Base-by-base conservation (phyloP, 129 eudicot species). In the Flaveria linearis region DNA sequence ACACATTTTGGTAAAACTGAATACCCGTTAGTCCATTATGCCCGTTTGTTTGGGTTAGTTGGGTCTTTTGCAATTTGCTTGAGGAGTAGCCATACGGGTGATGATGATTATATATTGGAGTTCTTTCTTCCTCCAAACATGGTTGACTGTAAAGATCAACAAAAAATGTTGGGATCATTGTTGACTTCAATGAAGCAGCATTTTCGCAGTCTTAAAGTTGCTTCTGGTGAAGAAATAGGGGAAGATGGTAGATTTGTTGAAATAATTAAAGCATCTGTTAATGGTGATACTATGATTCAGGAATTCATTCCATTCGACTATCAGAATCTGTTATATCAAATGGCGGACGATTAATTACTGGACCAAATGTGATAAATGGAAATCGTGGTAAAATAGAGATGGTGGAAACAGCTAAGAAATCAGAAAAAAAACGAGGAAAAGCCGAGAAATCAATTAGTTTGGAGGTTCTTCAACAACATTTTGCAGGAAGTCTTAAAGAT, bases 401-500 rank as follows among this genome's bases (percentile, higher is more conserved):
- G 14, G 86, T 84, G 73, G 85, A 77, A 52, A 45, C 64, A 14
- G 68, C 84, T 55, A 93, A 90, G 83, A 86, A 91, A 65, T 84
- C 93, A 3, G 91, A 90, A 85, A 88, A 88, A 51, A 93, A 91
- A 77, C 91, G 96, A 80, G 97, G 97, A 70, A 93, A 93, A 82
- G 97, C 96, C 13, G 98, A 94, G 86, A 94, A 91, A 84, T 83
- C 88, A 58, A 91, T 94, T 70, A 91, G 96, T 81, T 80, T 94
- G 81, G 98, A 94, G 56, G 97, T 91, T 60, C 93, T 91, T 80
- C 97, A 91, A 56, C 96, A 91, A 71, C 89, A 94, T 78, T 94
- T 94, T 83, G 86, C 96, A 49, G 97, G 97, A 55, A 94, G 97
- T 78, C 96, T 91, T 17, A 94, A 94, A 84, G 97, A 91, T 84